Percentiles rank a stretch among this genome's conserved stretches.
These are phyloP conservation scores for Ophioceras dolichostomum DNA, from an alignment of 2,329 filamentous ascomycete genomes.

Conservation along the genomic window DNA sequence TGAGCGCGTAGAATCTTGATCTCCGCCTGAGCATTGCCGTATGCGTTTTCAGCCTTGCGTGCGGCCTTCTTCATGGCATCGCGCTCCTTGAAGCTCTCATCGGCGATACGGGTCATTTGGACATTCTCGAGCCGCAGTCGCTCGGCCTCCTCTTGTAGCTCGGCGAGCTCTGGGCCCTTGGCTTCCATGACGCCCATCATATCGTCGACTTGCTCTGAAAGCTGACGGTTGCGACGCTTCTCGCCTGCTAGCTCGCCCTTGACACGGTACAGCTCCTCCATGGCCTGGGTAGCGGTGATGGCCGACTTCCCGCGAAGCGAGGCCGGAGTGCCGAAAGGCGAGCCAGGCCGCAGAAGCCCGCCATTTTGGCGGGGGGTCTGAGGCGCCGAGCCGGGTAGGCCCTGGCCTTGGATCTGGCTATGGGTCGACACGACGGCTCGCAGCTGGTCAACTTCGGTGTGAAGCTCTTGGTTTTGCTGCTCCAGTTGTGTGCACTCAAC, in stretches of 20 bases:
- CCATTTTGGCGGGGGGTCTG: conserved; percentile 52
- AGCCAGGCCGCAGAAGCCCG: conserved; percentile 38
- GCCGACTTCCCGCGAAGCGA: conserved; percentile 42
- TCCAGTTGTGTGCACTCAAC: conserved; percentile 31
- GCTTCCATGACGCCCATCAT: conserved; percentile 77
- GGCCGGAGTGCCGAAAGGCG: conserved; percentile 49
- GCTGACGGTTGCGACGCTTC: conserved; percentile 59
- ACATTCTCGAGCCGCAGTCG: conserved; percentile 69
- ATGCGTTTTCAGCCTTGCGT: conserved; percentile 65
- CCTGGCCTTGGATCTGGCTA: too few species aligned
- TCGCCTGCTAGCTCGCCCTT: conserved; percentile 65
- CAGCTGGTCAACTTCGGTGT: conserved; percentile 40
- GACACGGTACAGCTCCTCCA: conserved; percentile 52
- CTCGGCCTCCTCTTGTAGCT: conserved; percentile 69
- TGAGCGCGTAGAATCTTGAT: conserved; percentile 72
- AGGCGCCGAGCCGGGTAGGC: conserved; percentile 34
- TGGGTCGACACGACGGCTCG: conserved; percentile 32
- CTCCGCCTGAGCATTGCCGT: conserved; percentile 53
- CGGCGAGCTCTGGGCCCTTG: conserved; percentile 78
- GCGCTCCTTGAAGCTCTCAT: conserved; percentile 69
- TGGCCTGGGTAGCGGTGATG: conserved; percentile 48
- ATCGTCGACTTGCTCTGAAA: conserved; percentile 68
- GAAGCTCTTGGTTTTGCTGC: conserved; percentile 35
- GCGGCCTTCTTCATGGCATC: conserved; percentile 68
- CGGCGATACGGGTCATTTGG: conserved; percentile 74